A percentile compares a stretch with the other conserved stretches of the same genome.
Conservation (phyloP, 768 basidiomycete genomes). For the Lentinula sp. region DNA sequence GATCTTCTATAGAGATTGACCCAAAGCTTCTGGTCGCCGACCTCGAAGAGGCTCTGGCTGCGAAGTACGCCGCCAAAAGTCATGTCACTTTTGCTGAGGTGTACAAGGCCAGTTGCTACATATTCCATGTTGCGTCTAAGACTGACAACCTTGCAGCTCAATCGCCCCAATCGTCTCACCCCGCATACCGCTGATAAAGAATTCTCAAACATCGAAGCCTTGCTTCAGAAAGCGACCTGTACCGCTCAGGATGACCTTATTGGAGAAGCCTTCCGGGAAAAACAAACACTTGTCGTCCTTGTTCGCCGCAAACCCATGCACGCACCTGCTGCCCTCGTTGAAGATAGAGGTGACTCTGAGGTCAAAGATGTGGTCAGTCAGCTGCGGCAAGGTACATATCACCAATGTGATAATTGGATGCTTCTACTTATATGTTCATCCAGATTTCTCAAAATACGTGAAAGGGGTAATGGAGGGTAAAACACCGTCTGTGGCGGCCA, state of each 20-base stretch:
- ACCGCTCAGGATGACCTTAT: no score
- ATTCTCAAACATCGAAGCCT: neutral
- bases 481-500: conserved; percentile 9
- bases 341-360: neutral
- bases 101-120: neutral
- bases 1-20: no score
- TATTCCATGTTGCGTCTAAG: neutral
- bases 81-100: neutral
- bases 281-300: neutral
- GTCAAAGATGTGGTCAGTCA: neutral
- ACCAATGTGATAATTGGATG: neutral
- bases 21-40: neutral
- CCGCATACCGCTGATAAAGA: neutral
- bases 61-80: neutral
- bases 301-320: neutral
- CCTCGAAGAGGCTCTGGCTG: neutral
- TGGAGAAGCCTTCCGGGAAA: neutral
- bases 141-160: neutral
- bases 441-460: neutral
- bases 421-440: no score
- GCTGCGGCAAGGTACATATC: neutral
- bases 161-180: neutral
- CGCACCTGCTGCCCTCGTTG: neutral
- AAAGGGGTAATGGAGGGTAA: neutral
- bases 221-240: neutral